Evolutionary conservation across 371 early-diverging fungal species (phyloP), one percentile per base, ranked within the genome.

Genomic region (Mucor plumbeus): DNA sequence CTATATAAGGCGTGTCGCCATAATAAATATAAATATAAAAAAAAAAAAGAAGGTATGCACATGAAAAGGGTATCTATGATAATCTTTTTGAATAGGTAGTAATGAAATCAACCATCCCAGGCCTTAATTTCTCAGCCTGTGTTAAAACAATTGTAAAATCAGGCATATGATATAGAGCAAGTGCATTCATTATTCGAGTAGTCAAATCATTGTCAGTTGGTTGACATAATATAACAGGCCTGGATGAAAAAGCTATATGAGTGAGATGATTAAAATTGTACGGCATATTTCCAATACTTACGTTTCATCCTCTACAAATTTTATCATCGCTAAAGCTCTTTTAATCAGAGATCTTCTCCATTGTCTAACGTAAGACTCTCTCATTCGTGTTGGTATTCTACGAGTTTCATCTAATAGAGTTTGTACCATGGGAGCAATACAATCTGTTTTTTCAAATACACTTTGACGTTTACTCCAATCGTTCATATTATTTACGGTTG

Each of bases 361-460:
- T 64, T 87, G 86, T 3, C 81, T 73, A 7, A 85, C 79, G 68
- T 84, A 87, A 0, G 80, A 82, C 59, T 87, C 88, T 38, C 88
- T 74, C 73, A 85, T 73, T 40, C 82, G 67, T 4, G 78, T 65
- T 0, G 88, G 88, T 14, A 87, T 66, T 14, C 67, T 71, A 3
- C 77, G 73, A 0, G 73, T 72, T 58, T 86, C 86, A 36, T 82
- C 79, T 2, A 87, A 64, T 31, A 87, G 64, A n/a, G 73, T 72
- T 47, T 84, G 83, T 0, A 87, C 77, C 78, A 83, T 81, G 2
- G 88, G 86, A 2, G 88, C 88, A 6, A 82, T 78, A 13, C 59
- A 59, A 33, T 81, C 78, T 17, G 78, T 76, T 1, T 67, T 74
- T 55, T 77, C 77, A 41, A 87, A 73, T 0, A 82, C 72, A 26